Base-by-base conservation (phyloP, 495 filamentous ascomycete genomes). In the Aspergillus sclerotioniger region DNA sequence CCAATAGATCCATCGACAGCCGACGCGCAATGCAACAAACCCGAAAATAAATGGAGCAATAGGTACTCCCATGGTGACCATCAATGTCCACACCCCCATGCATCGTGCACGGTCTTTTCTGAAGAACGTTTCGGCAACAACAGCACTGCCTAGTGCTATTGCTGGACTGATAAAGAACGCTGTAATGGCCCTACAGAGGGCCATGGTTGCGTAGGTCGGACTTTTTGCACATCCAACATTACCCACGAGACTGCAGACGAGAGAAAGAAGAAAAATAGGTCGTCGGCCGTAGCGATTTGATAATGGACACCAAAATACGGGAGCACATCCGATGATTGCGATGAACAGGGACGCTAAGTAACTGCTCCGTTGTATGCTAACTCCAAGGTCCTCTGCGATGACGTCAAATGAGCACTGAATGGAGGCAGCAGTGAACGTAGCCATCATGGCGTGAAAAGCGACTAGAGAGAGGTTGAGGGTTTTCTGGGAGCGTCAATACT, bases 241-340 rank as follows among this genome's bases (percentile, higher is more conserved):
- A 51, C 75, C 76, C 2, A 78, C 65, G 1, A 76, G 61, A 58
- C 76, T 74, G 39, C 72, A 66, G 9, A 80, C 53, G 1, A 76
- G 64, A 6, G 80, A 82, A 6, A 82, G 35, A 8, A 85, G 67
- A 32, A 82, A 76, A 32, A 82, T 71, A 6, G 78, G 79, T 3
- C 82, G 77, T n/a, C 81, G 74, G 4, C 83, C 82, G 54, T 70
- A 85, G 9, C 80, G 70, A 53, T 82, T 81, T 6, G 82, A 79
- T n/a, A 85, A 51, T 0, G 83, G 83, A n/a, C 79, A 77, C 77
- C 81, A 82, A 54, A 83, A 71, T 1, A 83, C 58, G 0, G 81
- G 81, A 0, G 77, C 74, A 33, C 68, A 71, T 28, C 81, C 78
- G 7, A 80, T 57, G 44, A 82, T 71, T 35, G 74, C 69, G 53